These are phyloP conservation scores for Fonsecaea multimorphosa DNA, from an alignment of 2,329 filamentous ascomycete genomes.

Conservation along the genomic window DNA sequence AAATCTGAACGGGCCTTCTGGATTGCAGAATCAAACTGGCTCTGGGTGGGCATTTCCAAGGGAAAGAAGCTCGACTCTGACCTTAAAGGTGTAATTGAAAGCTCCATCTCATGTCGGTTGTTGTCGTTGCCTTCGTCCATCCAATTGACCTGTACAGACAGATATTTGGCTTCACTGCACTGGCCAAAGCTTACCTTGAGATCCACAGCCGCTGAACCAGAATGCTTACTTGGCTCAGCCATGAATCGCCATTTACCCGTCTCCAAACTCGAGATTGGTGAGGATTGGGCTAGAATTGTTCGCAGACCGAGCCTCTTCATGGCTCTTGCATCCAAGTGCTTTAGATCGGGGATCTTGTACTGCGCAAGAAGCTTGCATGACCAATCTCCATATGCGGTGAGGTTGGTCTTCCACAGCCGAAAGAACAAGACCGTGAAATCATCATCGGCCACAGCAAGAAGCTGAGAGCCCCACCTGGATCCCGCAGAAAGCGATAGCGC, in stretches of 20 bases:
- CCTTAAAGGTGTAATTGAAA: constrained; percentile 10
- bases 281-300: constrained; percentile 20
- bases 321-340: neutral
- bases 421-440: constrained; percentile 31
- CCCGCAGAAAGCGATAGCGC: constrained; percentile 19
- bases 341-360: neutral
- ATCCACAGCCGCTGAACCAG: neutral
- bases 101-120: neutral
- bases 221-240: neutral
- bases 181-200: constrained; percentile 28
- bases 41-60: neutral
- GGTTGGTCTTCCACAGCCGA: constrained; percentile 29
- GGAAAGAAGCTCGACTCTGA: neutral
- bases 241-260: constrained; percentile 15
- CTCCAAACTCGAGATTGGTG: constrained; percentile 26
- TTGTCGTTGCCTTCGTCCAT: neutral
- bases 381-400: constrained; percentile 29
- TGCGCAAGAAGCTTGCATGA: constrained; percentile 21
- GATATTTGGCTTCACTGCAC: constrained; percentile 12
- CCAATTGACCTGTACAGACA: constrained; percentile 16
- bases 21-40: constrained; percentile 22
- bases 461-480: constrained; percentile 46
- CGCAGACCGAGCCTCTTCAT: constrained; percentile 15
- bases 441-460: constrained; percentile 49
- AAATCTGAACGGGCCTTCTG: constrained; percentile 44